Evolutionary conservation across 2,329 filamentous ascomycete genomes (phyloP).

Genomic region (Xylaria sp.): DNA sequence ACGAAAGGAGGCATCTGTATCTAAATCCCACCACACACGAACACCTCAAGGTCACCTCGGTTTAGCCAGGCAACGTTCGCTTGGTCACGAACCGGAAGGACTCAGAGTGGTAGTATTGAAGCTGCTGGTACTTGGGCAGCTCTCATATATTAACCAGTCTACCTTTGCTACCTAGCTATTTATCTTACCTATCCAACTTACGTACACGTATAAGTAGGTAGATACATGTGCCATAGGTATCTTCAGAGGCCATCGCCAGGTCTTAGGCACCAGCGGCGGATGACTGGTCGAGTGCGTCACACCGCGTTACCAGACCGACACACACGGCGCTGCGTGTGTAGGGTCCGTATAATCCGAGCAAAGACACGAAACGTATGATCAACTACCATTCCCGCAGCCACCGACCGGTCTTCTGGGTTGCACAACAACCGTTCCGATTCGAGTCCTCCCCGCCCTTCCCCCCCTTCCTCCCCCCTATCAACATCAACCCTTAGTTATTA

Average conservation of each 20-base stretch:
- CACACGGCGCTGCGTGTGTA: neutral
- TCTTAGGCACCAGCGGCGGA: neutral
- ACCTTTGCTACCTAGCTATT: neutral
- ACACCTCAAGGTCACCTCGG: neutral
- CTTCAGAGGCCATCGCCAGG: neutral
- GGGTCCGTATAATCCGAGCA: neutral
- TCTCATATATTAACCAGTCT: too few relatives aligned
- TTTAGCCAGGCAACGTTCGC: neutral
- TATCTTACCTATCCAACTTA: neutral
- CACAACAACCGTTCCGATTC: neutral
- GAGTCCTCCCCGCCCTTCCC: neutral
- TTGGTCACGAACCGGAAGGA: neutral
- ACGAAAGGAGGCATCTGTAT: neutral
- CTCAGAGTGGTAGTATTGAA: neutral
- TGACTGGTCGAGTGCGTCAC: neutral
- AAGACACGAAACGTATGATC: neutral
- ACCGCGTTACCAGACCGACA: neutral
- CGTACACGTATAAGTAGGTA: neutral
- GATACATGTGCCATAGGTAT: neutral
- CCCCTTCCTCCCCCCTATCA: neutral
- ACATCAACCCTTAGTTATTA: too few relatives aligned
- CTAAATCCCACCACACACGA: neutral
- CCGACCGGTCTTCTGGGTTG: neutral
- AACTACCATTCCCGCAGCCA: neutral
- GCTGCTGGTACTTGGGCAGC: neutral